Evolutionary conservation across 495 filamentous ascomycete species (phyloP), one percentile per base, ranked within the genome.

Genomic region (Collariella sp.): DNA sequence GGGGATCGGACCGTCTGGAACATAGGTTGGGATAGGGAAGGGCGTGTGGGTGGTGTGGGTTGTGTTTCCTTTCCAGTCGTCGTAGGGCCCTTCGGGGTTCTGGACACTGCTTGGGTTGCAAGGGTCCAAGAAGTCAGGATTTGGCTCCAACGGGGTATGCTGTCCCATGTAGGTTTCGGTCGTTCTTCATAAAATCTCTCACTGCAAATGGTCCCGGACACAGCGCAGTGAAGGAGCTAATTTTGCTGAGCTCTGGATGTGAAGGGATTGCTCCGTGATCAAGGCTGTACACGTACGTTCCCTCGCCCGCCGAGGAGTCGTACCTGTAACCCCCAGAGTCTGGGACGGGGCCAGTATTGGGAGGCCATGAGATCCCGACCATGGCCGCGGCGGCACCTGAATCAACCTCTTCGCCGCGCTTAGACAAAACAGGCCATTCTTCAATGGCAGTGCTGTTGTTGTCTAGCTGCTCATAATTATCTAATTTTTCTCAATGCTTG

Each of bases 121-220:
- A 19, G 49, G 49, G 49, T 43, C 49, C 22, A 52, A 11, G 49
- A 52, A 52, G 38, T 43, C 49, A 1, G 49, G 49, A 39, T 52
- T 43, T 7, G 15, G 24, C 26, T 6, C 2, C 10, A 52, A 13
- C 19, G 49, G 49, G 38, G n/a, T n/a, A 40, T 3, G 38, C 38
- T 1, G 38, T 40, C 1, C 38, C 38, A 18, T 40, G 38, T 3
- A 13, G 15, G 1, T 40, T 40, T 3, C 7, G 7, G 38, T 40
- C 38, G 38, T 40, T 40, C n/a, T 40, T n/a, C 38, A 18, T 40
- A 5, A n/a, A 40, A 16, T 18, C 38, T 5, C 13, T 1, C 12
- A 16, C 3, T 7, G 38, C 2, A 18, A 2, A 16, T 3, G 38
- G 38, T n/a, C n/a, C 15, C 38, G 38, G 38, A 7, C 16, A 40